Base-by-base conservation (phyloP, 768 basidiomycete genomes). In the Pleurotus pulmonarius region DNA sequence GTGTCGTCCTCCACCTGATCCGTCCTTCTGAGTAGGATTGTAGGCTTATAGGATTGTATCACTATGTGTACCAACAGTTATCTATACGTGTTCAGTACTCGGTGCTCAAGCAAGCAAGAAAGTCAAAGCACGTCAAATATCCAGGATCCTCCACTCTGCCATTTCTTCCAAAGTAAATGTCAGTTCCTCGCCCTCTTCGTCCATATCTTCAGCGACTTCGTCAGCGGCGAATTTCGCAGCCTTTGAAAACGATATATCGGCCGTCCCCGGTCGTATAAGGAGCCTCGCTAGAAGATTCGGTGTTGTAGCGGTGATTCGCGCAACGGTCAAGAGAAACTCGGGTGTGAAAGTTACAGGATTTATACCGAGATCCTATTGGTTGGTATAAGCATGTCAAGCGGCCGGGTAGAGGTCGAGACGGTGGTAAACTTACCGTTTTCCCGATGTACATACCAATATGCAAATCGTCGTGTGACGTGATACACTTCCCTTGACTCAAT, bases 261-360 rank as follows among this genome's bases (percentile, higher is more conserved):
- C 46, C 4, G 54, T 54, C 5, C 53, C 55, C 5, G 55, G 55
- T 11, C 49, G 26, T 11, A 22, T 25, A 12, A 60, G 37, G 4
- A 43, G 59, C 13, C 29, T 29, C 11, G 43, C 49, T n/a, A 51
- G 18, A 16, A 58, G 41, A 5, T 24, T 38, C 13, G 47, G 45
- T 22, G 24, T 34, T 8, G 37, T 22, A 5, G 58, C 59, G 7
- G 66, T 46, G 0, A 88, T 69, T 0, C 66, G 68, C 0, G 72
- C 83, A 2, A 83, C 58, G n/a, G 69, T 73, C 16, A 86, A 63
- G 56, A 87, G 61, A 11, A 78, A 65, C 59, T 87, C 88, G 0
- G 88, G 88, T 4, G 84, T 79, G 51, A 76, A 78, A 3, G 86
- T 87, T 4, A 63, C 64, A 0, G 81, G 81, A 60, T 87, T 80